Evolutionary conservation across 2,329 filamentous ascomycete species (phyloP).

Genomic region (Epichloe coenophiala): DNA sequence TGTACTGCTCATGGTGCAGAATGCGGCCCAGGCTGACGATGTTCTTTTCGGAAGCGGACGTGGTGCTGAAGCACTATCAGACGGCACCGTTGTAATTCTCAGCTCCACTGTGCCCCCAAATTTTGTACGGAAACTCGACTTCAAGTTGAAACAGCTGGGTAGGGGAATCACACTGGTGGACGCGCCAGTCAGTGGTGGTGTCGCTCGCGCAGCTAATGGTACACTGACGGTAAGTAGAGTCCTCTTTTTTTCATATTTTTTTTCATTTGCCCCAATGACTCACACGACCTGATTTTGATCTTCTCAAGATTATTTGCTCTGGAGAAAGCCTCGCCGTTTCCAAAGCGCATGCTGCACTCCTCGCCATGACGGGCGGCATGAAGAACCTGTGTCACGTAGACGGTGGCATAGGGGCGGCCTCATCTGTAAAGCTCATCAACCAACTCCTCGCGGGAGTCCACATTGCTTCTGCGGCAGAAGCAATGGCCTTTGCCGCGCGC

Average conservation of each 20-base stretch:
- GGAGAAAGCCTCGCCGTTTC: slow-evolving; percentile 12
- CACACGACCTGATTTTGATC: neutral
- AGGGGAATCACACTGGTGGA: slow-evolving; percentile 20
- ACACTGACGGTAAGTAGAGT: slow-evolving; percentile 16
- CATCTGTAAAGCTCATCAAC: slow-evolving; percentile 44
- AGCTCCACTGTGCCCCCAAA: slow-evolving; percentile 24
- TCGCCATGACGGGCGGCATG: slow-evolving; percentile 18
- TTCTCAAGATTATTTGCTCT: slow-evolving; percentile 20
- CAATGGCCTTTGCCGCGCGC: slow-evolving; percentile 40
- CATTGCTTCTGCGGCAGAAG: slow-evolving; percentile 40
- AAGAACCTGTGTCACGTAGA: slow-evolving; percentile 30
- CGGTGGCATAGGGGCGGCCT: slow-evolving; percentile 37
- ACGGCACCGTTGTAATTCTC: slow-evolving; percentile 18
- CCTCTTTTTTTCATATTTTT: too few species aligned
- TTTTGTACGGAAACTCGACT: slow-evolving; percentile 12
- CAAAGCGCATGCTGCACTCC: slow-evolving; percentile 13
- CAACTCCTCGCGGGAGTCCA: slow-evolving; percentile 45
- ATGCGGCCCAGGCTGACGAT: slow-evolving; percentile 18
- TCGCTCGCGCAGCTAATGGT: slow-evolving; percentile 22
- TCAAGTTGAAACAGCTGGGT: slow-evolving; percentile 9
- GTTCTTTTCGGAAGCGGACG: slow-evolving; percentile 18
- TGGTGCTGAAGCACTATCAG: slow-evolving; percentile 13
- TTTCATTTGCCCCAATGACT: too few species aligned
- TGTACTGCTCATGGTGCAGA: slow-evolving; percentile 24
- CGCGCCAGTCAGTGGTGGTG: slow-evolving; percentile 24